phyloP scores from a whole-genome alignment of 306 rosid genomes.

The Citrullus colocynthis region DNA sequence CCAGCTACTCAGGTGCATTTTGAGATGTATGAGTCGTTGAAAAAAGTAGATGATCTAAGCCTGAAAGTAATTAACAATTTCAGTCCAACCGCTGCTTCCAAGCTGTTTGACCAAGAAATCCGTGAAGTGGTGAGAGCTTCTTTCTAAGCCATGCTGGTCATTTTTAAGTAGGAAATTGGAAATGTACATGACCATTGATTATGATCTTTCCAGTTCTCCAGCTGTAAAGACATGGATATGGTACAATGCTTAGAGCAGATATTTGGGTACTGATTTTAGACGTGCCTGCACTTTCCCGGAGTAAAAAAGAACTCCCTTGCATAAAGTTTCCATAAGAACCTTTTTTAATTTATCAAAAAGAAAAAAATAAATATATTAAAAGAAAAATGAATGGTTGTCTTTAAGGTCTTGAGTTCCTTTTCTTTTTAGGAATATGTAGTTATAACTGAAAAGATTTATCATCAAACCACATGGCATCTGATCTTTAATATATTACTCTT shows the following conservation, averaged over 20 bases:
- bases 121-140: conserved; percentile 55
- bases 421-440: neutral
- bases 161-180: neutral
- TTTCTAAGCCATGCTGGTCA: neutral
- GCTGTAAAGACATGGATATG: neutral
- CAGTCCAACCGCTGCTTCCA: conserved; percentile 60
- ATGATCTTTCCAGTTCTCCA: neutral
- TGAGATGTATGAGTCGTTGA: conserved; percentile 39
- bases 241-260: neutral
- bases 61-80: conserved; percentile 48
- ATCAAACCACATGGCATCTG: neutral
- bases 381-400: neutral
- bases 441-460: neutral
- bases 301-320: neutral
- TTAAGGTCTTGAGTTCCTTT: neutral
- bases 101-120: conserved; percentile 64
- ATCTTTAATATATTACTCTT: neutral
- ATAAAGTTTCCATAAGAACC: neutral
- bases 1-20: conserved; percentile 32
- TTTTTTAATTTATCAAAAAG: neutral
- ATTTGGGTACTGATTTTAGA: neutral
- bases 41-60: conserved; percentile 45
- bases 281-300: neutral
- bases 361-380: neutral
- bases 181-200: neutral